Evolutionary conservation across 441 rosid species (phyloP), one percentile per base, ranked within the genome.

Genomic region (Hura crepitans): DNA sequence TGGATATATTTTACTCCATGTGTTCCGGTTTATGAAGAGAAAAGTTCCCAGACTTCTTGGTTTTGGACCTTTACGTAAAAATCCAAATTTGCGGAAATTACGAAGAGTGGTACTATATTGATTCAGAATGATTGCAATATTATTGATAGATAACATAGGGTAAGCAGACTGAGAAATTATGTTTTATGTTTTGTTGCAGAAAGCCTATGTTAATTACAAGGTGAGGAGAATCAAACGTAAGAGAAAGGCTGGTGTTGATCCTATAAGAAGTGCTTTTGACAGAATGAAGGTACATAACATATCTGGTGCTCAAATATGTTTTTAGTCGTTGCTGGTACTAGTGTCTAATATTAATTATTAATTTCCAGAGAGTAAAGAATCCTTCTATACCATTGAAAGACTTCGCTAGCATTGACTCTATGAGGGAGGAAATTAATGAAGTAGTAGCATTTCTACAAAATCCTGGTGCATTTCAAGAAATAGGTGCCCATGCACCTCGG

Each of bases 401-500:
- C 73, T 93, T 93, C 83, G 88, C 98, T 72, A 91, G 98, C 81
- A 71, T 93, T 72, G 98, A 93, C 69, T 91, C 97, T 71, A 93
- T 91, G 98, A 86, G 87, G 81, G 97, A 93, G 80, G 98, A 93
- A 84, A 93, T 93, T 79, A 87, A 89, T 75, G 98, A 93, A 82
- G 97, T 93, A 53, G 96, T 93, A 70, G 96, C 98, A 37, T 93
- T 93, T 86, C 80, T 93, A 79, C 93, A 87, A 76, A 93, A 93
- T 78, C 98, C 98, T 58, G 70, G 84, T 74, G 97, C 97, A 73
- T 93, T 91, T 74, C 95, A 93, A 79, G 97, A 93, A 78, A 91
- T 93, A 88, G 98, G 97, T 72, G 98, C 98, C 72, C 87, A 86
- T 42, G 97, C 98, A 64, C 98, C 98, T 77, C 86, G 91, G 82